Evolutionary conservation across 306 rosid genomes (phyloP), one percentile per base, ranked within the genome.

Genomic region (Dalbergia cochinchinensis): DNA sequence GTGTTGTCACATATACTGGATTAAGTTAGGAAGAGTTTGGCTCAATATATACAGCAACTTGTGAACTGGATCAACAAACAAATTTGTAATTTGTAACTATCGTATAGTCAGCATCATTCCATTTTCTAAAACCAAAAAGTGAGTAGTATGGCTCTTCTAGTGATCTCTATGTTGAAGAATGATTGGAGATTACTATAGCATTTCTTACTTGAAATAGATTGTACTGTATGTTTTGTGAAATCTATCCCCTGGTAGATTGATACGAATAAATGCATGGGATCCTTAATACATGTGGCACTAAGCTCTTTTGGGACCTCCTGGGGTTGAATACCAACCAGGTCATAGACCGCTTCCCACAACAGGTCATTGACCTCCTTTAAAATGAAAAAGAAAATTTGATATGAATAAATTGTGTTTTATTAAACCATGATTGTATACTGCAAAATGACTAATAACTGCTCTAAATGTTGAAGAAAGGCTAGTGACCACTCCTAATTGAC

Each of bases 121-220:
- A 50, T 71, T 8, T 57, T 35, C 6, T 9, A 51, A 51, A 15
- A 70, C 9, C 4, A 10, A 60, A 62, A 79, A 19, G 13, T 33
- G n/a, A 50, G 39, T 61, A 65, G 31, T 51, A 66, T 34, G 79
- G 37, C 55, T 16, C 20, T 15, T 59, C 11, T 47, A 74, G 26
- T 69, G n/a, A 62, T 60, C 11, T 69, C 75, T 11, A 26, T 74
- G 50, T 44, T 69, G 45, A 80, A 69, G 20, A 35, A 7, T 45
- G 19, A 58, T 74, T 39, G 7, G 69, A 69, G 65, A 34, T 61
- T 74, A 50, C 66, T 63, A 13, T 74, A 33, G 70, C 61, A 31
- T 73, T 83, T 53, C 44, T 11, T 78, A 70, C 59, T 19, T 74
- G 14, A 74, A 61, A 57, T 22, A n/a, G 69, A 55, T 76, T 69